phyloP scores from a whole-genome alignment of 768 basidiomycete genomes.

The Phlebiopsis gigantea region DNA sequence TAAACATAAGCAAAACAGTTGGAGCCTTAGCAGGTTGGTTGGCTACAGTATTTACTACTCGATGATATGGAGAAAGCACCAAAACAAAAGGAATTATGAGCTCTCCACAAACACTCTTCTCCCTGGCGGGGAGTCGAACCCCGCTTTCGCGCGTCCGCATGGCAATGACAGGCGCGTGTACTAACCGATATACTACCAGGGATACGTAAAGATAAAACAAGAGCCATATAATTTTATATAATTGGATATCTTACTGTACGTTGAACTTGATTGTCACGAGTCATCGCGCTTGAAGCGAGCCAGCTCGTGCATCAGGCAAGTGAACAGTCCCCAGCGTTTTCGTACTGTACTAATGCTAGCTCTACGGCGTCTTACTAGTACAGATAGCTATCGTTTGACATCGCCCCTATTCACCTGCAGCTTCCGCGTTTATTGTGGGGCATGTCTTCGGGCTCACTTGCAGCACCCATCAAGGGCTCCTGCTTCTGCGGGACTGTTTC shows the following conservation, averaged over 20 bases:
- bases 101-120: no score
- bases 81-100: no score
- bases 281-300: neutral
- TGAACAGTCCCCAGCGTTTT: neutral
- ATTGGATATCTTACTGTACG: neutral
- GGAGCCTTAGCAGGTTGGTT: no score
- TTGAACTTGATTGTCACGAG: no score
- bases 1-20: no score
- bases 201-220: no score
- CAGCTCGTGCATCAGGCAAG: neutral
- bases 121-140: constrained; percentile 30
- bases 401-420: neutral
- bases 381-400: neutral
- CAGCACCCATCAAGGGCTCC: constrained; percentile 30
- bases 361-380: neutral
- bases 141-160: constrained; percentile 26
- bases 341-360: neutral
- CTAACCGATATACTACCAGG: constrained; percentile 9
- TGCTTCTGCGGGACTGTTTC: constrained; percentile 56
- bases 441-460: neutral
- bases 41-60: no score
- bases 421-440: neutral
- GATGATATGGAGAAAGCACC: no score
- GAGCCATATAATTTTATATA: no score
- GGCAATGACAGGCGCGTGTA: constrained; percentile 7